Percentiles rank a stretch among this genome's conserved stretches.
Evolutionary conservation across 306 rosid genomes (phyloP).

Genomic region (Gynostemma pentaphyllum): DNA sequence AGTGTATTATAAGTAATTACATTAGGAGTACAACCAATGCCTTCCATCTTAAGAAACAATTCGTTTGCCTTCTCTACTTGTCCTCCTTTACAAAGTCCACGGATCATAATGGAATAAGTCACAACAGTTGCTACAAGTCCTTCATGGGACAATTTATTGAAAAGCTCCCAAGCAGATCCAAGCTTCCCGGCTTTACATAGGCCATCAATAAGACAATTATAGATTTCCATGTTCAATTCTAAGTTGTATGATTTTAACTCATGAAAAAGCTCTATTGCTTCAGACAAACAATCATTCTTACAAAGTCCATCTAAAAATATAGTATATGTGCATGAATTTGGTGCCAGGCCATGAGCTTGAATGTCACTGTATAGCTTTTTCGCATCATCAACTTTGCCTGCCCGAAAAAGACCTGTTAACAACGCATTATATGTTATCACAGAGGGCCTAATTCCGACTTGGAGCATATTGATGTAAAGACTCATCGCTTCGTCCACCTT

Average conservation of each 20-base stretch:
- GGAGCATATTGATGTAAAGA: constrained; percentile 20
- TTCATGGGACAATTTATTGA: constrained; percentile 10
- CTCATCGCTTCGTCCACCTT: constrained; percentile 28
- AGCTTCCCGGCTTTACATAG: constrained; percentile 21
- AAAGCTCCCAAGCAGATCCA: constrained; percentile 26
- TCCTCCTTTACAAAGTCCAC: constrained; percentile 27
- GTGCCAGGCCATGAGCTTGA: constrained; percentile 16
- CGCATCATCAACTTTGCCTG: constrained; percentile 29
- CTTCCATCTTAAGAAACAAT: constrained; percentile 29
- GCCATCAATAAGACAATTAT: constrained; percentile 20
- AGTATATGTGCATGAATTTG: constrained; percentile 14
- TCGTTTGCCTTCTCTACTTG: constrained; percentile 28
- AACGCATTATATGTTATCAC: constrained; percentile 16
- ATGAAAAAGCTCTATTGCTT: constrained; percentile 29
- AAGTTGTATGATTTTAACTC: constrained; percentile 11
- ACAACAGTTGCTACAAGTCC: constrained; percentile 17
- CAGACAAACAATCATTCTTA: constrained; percentile 18
- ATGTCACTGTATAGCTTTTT: constrained; percentile 21
- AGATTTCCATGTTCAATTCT: constrained; percentile 8
- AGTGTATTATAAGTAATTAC: constrained; percentile 20
- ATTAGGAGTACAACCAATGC: constrained; percentile 29
- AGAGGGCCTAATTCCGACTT: constrained; percentile 20
- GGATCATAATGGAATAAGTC: constrained; percentile 30
- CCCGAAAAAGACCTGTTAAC: constrained; percentile 21
- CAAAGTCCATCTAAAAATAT: constrained; percentile 30